Base-by-base conservation (phyloP, 441 rosid species). In the Jatropha multifida region DNA sequence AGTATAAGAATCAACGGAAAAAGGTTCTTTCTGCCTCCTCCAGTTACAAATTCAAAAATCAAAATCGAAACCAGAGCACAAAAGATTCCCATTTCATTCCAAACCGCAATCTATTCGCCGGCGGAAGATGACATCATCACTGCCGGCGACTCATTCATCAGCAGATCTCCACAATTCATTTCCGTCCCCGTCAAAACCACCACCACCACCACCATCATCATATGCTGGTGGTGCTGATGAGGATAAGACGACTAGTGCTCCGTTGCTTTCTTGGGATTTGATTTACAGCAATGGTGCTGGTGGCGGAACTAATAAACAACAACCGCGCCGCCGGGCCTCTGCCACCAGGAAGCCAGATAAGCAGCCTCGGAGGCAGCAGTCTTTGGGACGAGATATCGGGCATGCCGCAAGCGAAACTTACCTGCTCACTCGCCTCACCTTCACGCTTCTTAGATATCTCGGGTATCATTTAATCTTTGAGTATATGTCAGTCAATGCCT, bases 391-490 rank as follows among this genome's bases (percentile, higher is more conserved):
- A 26, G 99, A 93, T 8, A 83, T 95, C 7, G 96, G 92, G 1
- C 99, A 88, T 74, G 98, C 96, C 1, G 99, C 98, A 5, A 87
- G 92, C 0, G 99, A 95, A 78, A 92, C 98, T 70, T 95, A 88
- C 81, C 69, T 95, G 79, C 7, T 95, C 26, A 93, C 99, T 67
- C 81, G 89, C 23, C 96, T 93, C 71, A 81, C 81, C 81, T 83
- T 93, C 85, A 87, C 79, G 70, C 98, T 95, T 62, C 94, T 93
- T 63, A 85, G 89, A 66, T 93, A 81, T 81, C 97, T 93, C 79
- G 98, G 98, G 98, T 94, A 93, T 65, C 9, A 32, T 20, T 7
- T 11, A 7, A 37, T 20, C 38, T 69, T 42, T 27, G 15, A 59
- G 46, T 72, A 42, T 61, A 1, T 38, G 10, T 59, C 15, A 52